Percentiles rank a stretch among this genome's conserved stretches.
These are phyloP conservation scores for Ophiostoma sp. DNA, from an alignment of 2,329 filamentous ascomycete genomes.

Conservation along the genomic window DNA sequence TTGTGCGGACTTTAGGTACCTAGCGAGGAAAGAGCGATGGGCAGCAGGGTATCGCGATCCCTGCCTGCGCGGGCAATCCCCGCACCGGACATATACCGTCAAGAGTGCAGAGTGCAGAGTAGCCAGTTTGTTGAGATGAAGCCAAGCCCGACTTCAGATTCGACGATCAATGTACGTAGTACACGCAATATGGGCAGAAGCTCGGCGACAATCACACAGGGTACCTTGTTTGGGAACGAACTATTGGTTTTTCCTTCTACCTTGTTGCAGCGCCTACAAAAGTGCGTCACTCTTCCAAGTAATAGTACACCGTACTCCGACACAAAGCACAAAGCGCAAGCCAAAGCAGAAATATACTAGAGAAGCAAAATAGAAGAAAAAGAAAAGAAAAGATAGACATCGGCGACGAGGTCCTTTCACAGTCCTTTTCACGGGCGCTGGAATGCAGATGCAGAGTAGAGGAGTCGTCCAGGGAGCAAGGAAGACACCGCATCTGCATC, in stretches of 20 bases:
- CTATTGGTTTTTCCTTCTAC: neutral
- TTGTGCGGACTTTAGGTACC: neutral
- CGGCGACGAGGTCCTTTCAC: neutral
- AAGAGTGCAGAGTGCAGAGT: neutral
- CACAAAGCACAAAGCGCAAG: neutral
- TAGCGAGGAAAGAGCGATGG: neutral
- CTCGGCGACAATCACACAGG: neutral
- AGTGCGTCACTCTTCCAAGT: neutral
- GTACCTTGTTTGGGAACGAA: neutral
- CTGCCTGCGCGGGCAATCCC: neutral
- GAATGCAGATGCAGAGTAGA: neutral
- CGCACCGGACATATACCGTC: neutral
- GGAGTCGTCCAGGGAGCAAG: neutral
- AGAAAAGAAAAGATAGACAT: neutral
- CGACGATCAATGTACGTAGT: neutral
- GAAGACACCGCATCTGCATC: neutral
- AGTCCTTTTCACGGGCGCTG: conserved; percentile 3
- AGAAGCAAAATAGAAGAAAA: neutral
- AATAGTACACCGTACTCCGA: neutral
- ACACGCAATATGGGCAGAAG: neutral
- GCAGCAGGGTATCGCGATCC: neutral
- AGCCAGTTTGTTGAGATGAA: neutral
- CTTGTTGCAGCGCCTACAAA: neutral
- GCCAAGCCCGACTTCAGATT: neutral
- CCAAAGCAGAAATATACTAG: neutral